Evolutionary conservation across 2,329 filamentous ascomycete species (phyloP).

Genomic region (Fusarium camptoceras): DNA sequence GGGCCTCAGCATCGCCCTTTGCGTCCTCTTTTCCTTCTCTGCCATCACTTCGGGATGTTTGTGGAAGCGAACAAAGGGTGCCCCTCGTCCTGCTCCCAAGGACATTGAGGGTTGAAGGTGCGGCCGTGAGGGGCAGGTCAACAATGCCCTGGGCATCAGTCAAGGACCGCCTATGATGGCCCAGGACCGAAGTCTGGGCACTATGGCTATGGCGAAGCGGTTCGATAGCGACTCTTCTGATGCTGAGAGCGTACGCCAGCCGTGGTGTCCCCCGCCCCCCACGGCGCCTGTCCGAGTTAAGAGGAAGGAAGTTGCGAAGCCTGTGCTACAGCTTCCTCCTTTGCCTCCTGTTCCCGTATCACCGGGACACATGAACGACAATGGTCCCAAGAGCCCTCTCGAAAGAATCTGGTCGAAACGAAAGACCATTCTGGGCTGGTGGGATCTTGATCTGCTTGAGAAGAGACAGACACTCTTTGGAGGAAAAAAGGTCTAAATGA

Average conservation of each 20-base stretch:
- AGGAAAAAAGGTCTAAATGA: slow-evolving; percentile 32
- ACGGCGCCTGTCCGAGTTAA: slow-evolving; percentile 50
- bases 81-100: slow-evolving; percentile 53
- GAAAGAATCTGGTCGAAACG: slow-evolving; percentile 52
- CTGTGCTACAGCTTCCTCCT: slow-evolving; percentile 48
- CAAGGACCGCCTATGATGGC: slow-evolving; percentile 35
- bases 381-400: slow-evolving; percentile 43
- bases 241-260: slow-evolving; percentile 45
- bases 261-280: slow-evolving; percentile 53
- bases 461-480: slow-evolving; percentile 55
- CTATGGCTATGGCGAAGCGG: slow-evolving; percentile 52
- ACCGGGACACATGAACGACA: slow-evolving; percentile 30
- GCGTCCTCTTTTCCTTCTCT: slow-evolving; percentile 75
- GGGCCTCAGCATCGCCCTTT: slow-evolving; percentile 85
- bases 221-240: slow-evolving; percentile 51
- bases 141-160: slow-evolving; percentile 32
- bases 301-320: slow-evolving; percentile 44
- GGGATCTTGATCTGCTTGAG: slow-evolving; percentile 64
- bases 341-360: slow-evolving; percentile 45
- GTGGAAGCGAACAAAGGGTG: slow-evolving; percentile 69
- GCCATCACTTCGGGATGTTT: slow-evolving; percentile 68
- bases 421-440: slow-evolving; percentile 66
- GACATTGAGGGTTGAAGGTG: slow-evolving; percentile 62
- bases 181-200: slow-evolving; percentile 53
- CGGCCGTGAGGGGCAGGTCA: slow-evolving; percentile 55